These are phyloP conservation scores for Clarireedia homoeocarpa DNA, from an alignment of 2,329 filamentous ascomycete genomes.

Conservation along the genomic window DNA sequence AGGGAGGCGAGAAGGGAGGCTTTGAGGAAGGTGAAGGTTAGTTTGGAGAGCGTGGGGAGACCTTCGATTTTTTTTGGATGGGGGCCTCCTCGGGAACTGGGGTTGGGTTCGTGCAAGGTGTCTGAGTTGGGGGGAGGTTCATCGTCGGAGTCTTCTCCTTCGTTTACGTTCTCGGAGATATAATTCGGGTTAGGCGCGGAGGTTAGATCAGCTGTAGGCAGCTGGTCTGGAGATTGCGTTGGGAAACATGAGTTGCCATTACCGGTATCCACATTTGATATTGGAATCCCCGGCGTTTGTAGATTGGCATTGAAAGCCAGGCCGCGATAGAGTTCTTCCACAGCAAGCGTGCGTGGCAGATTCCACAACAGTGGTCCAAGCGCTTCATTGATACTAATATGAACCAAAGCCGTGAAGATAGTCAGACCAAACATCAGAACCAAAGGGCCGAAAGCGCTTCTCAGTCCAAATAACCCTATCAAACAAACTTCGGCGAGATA, in stretches of 20 bases:
- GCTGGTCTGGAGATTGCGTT: not conserved
- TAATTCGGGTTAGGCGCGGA: not conserved
- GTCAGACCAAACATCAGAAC: conserved; percentile 50
- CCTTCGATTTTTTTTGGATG: conserved; percentile 1
- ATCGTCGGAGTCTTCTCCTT: not conserved
- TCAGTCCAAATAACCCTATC: conserved; percentile 55
- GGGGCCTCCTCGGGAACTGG: not conserved
- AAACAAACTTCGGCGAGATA: conserved; percentile 56
- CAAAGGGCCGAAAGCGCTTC: conserved; percentile 43
- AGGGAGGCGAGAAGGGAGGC: not conserved
- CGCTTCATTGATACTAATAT: conserved; percentile 33
- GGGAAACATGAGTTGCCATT: not conserved
- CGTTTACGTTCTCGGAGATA: not conserved
- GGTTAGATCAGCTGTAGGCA: not conserved
- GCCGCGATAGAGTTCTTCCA: conserved; percentile 20
- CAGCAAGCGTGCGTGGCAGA: conserved; percentile 26
- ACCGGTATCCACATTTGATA: conserved; percentile 15
- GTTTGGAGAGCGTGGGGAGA: conserved; percentile 6
- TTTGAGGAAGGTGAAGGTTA: conserved; percentile 6
- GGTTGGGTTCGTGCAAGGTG: not conserved
- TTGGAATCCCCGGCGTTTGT: conserved; percentile 10
- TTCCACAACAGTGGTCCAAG: conserved; percentile 25
- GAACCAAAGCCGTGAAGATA: conserved; percentile 47
- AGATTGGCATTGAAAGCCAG: conserved; percentile 24
- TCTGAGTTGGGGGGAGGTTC: not conserved